phyloP scores from a whole-genome alignment of 1,284 basidiomycete species.

The Tilletia caries region DNA sequence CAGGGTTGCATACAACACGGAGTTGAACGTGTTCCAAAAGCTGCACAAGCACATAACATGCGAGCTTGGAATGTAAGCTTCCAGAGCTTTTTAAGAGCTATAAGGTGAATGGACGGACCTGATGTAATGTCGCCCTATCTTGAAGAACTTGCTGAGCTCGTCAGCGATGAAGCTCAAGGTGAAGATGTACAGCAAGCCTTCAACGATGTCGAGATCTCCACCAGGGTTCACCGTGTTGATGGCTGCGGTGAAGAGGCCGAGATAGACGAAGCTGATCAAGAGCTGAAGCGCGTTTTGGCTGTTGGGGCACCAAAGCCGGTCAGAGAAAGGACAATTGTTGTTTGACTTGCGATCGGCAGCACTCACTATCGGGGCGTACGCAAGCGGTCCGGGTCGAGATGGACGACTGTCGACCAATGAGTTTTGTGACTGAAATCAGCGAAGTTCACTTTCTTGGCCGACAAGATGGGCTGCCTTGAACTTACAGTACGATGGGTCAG shows the following conservation, averaged over 20 bases:
- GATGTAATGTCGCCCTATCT: constrained; percentile 6
- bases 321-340: background rate
- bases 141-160: background rate
- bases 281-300: constrained; percentile 2
- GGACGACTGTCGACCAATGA: background rate
- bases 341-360: background rate
- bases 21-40: constrained; percentile 11
- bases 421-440: background rate
- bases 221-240: constrained; percentile 10
- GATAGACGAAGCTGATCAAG: background rate
- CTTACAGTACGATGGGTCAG: constrained; percentile 7
- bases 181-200: constrained; percentile 7
- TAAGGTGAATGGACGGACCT: background rate
- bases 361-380: background rate
- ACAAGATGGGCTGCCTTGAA: background rate
- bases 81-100: background rate
- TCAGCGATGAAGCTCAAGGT: constrained; percentile 1
- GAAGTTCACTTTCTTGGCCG: no score
- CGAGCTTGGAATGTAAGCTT: background rate
- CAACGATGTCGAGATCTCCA: constrained; percentile 7
- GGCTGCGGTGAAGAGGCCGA: constrained; percentile 7
- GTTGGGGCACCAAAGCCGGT: background rate
- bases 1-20: background rate
- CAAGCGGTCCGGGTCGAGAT: background rate
- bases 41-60: background rate